These are phyloP conservation scores for Pichia sp. DNA, from an alignment of 1,139 yeast species.

Conservation along the genomic window DNA sequence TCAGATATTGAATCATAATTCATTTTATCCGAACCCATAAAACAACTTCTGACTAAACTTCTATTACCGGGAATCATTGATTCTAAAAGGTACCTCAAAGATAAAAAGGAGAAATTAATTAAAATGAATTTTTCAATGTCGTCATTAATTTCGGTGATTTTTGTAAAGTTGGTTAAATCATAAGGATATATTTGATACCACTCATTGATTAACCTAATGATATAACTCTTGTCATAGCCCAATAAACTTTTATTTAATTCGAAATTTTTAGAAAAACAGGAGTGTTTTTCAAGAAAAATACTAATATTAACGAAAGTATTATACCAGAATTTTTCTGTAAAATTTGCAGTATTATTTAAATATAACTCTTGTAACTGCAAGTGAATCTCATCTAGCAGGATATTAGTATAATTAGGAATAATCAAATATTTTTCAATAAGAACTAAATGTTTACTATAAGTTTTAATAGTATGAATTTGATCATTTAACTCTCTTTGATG, in stretches of 20 bases:
- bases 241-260: slow-evolving; percentile 2
- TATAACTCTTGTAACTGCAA: too few species aligned
- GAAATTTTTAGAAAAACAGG: not conserved
- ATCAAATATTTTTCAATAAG: slow-evolving; percentile 3
- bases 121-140: slow-evolving; percentile 4
- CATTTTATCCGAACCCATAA: slow-evolving; percentile 14
- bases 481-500: not conserved
- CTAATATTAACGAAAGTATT: slow-evolving; percentile 7
- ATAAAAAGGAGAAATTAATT: slow-evolving; percentile 8
- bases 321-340: slow-evolving; percentile 4
- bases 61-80: slow-evolving; percentile 10
- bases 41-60: slow-evolving; percentile 10
- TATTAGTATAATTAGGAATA: slow-evolving; percentile 1
- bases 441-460: slow-evolving; percentile 2
- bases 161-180: slow-evolving; percentile 6
- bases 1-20: not conserved
- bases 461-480: not conserved
- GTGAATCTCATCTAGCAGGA: slow-evolving; percentile 1
- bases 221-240: slow-evolving; percentile 12
- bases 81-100: slow-evolving; percentile 9
- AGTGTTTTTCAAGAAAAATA: slow-evolving; percentile 9
- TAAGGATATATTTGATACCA: slow-evolving; percentile 15
- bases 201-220: slow-evolving; percentile 12
- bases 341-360: not conserved
- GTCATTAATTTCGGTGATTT: not conserved